Base-by-base conservation (phyloP, 1,284 basidiomycete species). In the Hortiboletus rubellus region DNA sequence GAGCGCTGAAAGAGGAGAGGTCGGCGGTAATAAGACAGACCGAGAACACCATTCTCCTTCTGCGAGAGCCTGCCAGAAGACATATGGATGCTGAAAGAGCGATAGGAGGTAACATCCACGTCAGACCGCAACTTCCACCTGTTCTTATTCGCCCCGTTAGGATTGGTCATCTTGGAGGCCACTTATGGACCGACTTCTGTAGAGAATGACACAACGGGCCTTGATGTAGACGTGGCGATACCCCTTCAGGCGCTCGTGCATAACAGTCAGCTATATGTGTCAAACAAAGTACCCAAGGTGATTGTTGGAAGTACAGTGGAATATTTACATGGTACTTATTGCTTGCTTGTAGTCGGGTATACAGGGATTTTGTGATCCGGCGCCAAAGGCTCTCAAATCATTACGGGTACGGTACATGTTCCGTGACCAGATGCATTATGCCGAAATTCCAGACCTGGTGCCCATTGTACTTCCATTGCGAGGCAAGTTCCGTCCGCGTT, bases 221-320 rank as follows among this genome's bases (percentile, higher is more conserved):
- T 89, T 30, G 75, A 79, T 46, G 81, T 92, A 61, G 86, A 94
- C 72, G 91, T 95, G 40, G 89, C 86, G 18, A 77, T 91, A 34
- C 84, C 94, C 5, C 68, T 96, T 31, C 94, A 96, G 76, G 86
- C 91, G 27, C 78, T 96, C 17, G 90, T 96, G 46, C 81, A 83
- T 61, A 82, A 88, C 61, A 87, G 88, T 47, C 90, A 92, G 69
- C 71, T 97, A 48, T 83, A 87, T 67, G 87, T 97, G 60, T 87
- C 94, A 17, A 85, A 85, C 49, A 87, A 86, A 47, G 77, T 88
- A 62, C 74, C 81, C 56, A 87, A 87, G 79, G 86, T 87, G 68
- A 66, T 36, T 58, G 57, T 42, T 57, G 54, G 53, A 62, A 50
- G 52, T 57, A 30, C 37, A 40, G 41, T 31, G 34, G 43, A 46